These are phyloP conservation scores for Phalaenopsis hybrid DNA, from an alignment of 116 monocot species.

Conservation along the genomic window DNA sequence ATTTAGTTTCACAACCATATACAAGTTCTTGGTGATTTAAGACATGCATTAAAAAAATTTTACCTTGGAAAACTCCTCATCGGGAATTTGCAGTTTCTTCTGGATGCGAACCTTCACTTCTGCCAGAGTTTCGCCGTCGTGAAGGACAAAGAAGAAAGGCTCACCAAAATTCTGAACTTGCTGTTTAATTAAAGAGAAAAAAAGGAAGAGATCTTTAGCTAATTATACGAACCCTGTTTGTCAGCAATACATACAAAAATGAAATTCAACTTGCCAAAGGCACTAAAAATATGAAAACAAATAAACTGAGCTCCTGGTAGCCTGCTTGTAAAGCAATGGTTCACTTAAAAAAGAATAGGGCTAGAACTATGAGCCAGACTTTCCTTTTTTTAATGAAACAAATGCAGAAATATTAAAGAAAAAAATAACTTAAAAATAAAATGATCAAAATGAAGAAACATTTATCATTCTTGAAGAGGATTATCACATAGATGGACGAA, in stretches of 20 bases:
- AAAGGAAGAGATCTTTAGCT: background rate
- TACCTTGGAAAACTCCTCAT: constrained; percentile 98
- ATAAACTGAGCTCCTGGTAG: background rate
- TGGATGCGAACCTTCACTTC: constrained; percentile 88
- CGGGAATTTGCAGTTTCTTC: constrained; percentile 83
- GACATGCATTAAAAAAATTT: background rate
- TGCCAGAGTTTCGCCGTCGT: constrained; percentile 75
- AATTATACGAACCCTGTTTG: background rate
- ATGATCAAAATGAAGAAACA: background rate
- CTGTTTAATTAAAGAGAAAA: constrained; percentile 19
- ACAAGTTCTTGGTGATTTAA: background rate
- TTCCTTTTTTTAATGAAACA: background rate
- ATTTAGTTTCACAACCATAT: too few species aligned
- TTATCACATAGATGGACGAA: background rate
- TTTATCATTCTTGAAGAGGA: background rate
- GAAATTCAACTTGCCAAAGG: background rate
- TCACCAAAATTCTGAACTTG: constrained; percentile 95
- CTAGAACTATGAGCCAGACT: background rate
- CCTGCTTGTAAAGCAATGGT: background rate
- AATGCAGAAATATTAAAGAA: background rate
- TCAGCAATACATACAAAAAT: background rate
- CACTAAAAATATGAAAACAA: background rate
- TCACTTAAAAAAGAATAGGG: background rate
- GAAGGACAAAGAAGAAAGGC: constrained; percentile 88
- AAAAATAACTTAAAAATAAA: background rate